Evolutionary conservation across 495 filamentous ascomycete species (phyloP), one percentile per base, ranked within the genome.

Genomic region (Barbatosphaeria neglecta): DNA sequence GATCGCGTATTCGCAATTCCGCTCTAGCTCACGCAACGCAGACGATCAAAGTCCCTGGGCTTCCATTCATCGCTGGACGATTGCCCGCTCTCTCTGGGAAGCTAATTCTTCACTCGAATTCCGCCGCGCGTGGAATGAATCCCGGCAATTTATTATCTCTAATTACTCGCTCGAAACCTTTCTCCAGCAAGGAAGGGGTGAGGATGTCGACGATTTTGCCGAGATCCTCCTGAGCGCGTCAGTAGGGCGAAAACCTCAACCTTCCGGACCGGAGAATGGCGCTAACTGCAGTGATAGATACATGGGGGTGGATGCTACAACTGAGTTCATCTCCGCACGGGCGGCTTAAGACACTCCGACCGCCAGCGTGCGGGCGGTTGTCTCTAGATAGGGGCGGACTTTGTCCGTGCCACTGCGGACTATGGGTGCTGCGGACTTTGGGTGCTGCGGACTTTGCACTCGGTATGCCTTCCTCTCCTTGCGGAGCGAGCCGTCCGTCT

Each of bases 141-240:
- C 13, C 11, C 39, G 49, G n/a, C 53, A 60, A 22, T 59, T 46
- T 35, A 35, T 59, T 35, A 52, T 61, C 22, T n/a, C 37, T 8
- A 61, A 58, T 43, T 59, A 51, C 25, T 31, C 52, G n/a, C 44
- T 63, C 20, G 53, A 48, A 5, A 46, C 41, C 4, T 61, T 63
- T 38, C 43, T 61, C 27, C 43, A 54, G 40, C 33, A 48, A 10
- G 60, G 58, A 16, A 50, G 50, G 22, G 49, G 27, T 6, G 60
- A 60, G 0, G 56, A 59, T 44, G 46, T 61, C 1, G 60, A 63
- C 45, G 58, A 55, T 10, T 59, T 61, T 41, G 49, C 53, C 18
- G 45, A 55, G 37, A 47, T 63, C 5, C 15, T 63, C 10, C 37
- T 63, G 42, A 51, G 37, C 16, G 40, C 44, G 59, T 63, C 8